phyloP scores from a whole-genome alignment of 2,329 filamentous ascomycete species.

The Coleophoma eucalyptorum region DNA sequence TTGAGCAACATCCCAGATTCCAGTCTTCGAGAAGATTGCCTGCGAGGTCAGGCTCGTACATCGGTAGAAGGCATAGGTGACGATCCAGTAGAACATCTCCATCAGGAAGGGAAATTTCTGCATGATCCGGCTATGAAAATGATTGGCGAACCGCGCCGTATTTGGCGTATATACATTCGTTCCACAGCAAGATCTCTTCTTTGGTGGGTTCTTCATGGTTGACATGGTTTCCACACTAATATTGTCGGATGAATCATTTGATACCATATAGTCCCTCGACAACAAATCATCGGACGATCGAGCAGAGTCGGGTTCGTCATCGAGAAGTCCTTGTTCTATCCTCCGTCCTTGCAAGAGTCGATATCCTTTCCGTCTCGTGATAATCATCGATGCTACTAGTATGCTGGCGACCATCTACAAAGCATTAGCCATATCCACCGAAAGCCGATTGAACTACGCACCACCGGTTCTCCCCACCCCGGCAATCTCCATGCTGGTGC shows the following conservation, averaged over 20 bases:
- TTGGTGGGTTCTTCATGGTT: conserved; percentile 34
- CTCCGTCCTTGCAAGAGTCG: conserved; percentile 16
- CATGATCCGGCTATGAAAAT: conserved; percentile 58
- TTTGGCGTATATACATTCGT: conserved; percentile 49
- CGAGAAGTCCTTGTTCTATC: conserved; percentile 13
- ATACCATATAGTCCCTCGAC: conserved; percentile 20
- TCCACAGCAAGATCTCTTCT: conserved; percentile 48
- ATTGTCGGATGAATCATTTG: conserved; percentile 9
- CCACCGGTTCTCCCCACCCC: conserved; percentile 28
- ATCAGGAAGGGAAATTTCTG: conserved; percentile 63
- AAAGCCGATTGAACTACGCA: conserved; percentile 7
- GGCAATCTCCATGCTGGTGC: conserved; percentile 26
- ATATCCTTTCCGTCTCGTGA: conserved; percentile 22
- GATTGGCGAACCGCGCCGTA: conserved; percentile 54
- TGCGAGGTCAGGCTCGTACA: conserved; percentile 22
- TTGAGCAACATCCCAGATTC: conserved; percentile 52
- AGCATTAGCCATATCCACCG: not conserved
- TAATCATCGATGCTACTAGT: conserved; percentile 24
- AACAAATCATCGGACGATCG: conserved; percentile 26
- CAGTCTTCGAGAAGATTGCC: conserved; percentile 30
- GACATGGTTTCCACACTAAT: conserved; percentile 15
- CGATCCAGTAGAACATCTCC: conserved; percentile 65
- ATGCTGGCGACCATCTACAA: conserved; percentile 28
- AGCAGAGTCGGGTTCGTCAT: conserved; percentile 18
- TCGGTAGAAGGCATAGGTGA: conserved; percentile 36